These are phyloP conservation scores for Nasturtium officinale DNA, from an alignment of 345 rosid species.

Conservation along the genomic window DNA sequence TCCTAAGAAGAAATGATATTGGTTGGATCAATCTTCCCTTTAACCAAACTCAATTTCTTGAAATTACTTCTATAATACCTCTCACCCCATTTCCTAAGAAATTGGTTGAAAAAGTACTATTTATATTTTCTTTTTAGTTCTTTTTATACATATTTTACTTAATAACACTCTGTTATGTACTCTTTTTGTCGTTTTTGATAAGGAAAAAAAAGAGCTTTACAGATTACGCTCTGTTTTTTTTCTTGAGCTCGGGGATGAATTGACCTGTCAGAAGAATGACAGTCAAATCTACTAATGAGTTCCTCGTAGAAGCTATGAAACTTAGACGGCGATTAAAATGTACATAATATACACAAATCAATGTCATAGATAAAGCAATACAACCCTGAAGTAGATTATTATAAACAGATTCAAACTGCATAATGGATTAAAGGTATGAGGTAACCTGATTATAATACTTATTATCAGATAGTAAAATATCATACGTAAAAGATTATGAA, in stretches of 20 bases:
- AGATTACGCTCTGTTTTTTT: too few species aligned
- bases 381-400: too few species aligned
- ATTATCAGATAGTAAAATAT: too few species aligned
- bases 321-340: too few species aligned
- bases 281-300: not conserved
- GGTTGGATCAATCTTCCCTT: constrained; percentile 40
- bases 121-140: not conserved
- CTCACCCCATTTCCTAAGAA: constrained; percentile 34
- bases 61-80: constrained; percentile 38
- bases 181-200: too few species aligned
- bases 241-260: too few species aligned
- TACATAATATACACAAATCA: too few species aligned
- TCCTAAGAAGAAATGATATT: constrained; percentile 47
- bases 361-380: too few species aligned
- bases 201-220: not conserved
- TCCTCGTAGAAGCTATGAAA: not conserved
- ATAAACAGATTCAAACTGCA: too few species aligned
- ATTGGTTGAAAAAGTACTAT: not conserved
- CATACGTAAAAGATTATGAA: too few species aligned
- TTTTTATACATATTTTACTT: not conserved
- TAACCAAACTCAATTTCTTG: constrained; percentile 38
- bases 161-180: not conserved
- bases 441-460: too few species aligned
- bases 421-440: too few species aligned
- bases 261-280: not conserved